Evolutionary conservation across 805 yeast species (phyloP), one percentile per base, ranked within the genome.

Genomic region (Metschnikowia proteae): DNA sequence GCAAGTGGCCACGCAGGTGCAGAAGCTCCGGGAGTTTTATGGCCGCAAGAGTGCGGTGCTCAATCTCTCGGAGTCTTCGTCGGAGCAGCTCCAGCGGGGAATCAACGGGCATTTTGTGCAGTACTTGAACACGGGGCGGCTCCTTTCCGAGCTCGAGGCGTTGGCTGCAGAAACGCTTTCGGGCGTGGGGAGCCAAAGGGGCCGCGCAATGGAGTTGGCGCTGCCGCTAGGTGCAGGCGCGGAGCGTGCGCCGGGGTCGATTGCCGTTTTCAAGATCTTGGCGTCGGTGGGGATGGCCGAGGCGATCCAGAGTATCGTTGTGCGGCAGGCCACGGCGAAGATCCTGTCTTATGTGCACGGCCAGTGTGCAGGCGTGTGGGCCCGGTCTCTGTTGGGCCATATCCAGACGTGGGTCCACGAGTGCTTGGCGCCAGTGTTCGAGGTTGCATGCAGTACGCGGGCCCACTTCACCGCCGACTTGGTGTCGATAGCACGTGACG

Each of bases 361-460:
- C 4, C 56, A 59, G 10, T 74, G 76, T 51, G 47, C 68, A 1
- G 53, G 52, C 1, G 60, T 61, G 1, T 79, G 81, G 81, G 56
- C 66, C 40, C 52, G 38, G n/a, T 73, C 75, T 0, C 56, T 68
- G 1, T 56, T 77, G 11, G 54, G 55, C 0, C 46, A 50, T 1
- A 62, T 79, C 4, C 59, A 68, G 43, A 48, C 55, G 9, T 78
- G 75, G 73, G 66, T 77, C 10, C 59, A 67, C 13, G 44, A 52
- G 4, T 70, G 70, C 17, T 51, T 79, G 3, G 74, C 65, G 48
- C 75, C 77, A 1, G 63, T 60, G 45, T 71, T 68, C 23, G 49
- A 51, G 27, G 31, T 43, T 11, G 58, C 51, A 4, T 41, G 51
- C 32, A 33, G 50, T 28, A 33, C 45, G 4, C 34, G 34, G 11